Evolutionary conservation across 2,329 filamentous ascomycete species (phyloP).

Genomic region (Rhinocladiella mackenziei): DNA sequence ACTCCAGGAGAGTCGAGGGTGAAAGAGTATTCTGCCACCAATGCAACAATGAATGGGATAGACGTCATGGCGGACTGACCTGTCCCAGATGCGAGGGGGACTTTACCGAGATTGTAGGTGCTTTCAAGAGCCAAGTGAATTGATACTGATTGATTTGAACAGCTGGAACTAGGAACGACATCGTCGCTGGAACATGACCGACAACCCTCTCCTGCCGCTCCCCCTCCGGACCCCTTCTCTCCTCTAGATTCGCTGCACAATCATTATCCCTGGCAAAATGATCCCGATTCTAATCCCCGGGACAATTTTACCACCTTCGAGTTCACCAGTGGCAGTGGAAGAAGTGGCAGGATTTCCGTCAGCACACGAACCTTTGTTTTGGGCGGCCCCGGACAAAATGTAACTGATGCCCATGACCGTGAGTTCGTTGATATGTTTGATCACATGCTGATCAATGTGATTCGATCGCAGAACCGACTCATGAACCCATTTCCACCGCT

Average conservation of each 20-base stretch:
- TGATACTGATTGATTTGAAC: conserved; percentile 6
- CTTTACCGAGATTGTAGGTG: conserved; percentile 77
- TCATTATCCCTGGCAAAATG: conserved; percentile 47
- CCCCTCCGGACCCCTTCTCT: conserved; percentile 30
- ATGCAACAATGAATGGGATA: conserved; percentile 77
- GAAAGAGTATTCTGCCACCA: conserved; percentile 84
- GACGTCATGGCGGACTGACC: conserved; percentile 61
- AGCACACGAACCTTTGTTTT: conserved; percentile 21
- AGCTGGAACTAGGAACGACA: conserved; percentile 17
- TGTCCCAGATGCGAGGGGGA: conserved; percentile 78
- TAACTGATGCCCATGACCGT: conserved; percentile 4
- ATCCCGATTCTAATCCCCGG: conserved; percentile 44
- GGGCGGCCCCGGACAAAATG: conserved; percentile 9
- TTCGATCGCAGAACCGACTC: conserved; percentile 9
- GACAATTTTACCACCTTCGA: conserved; percentile 28
- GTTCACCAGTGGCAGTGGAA: conserved; percentile 24
- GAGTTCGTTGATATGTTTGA: conserved; percentile 10
- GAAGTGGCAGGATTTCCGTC: conserved; percentile 25
- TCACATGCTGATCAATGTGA: conserved; percentile 8
- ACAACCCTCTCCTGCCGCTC: conserved; percentile 31
- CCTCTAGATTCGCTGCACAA: conserved; percentile 34
- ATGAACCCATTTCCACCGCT: conserved; percentile 4
- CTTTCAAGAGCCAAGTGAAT: not conserved
- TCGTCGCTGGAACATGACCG: conserved; percentile 37
- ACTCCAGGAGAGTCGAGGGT: conserved; percentile 37